Conservation (phyloP, 2,329 filamentous ascomycete genomes). For the Ilyonectria robusta region DNA sequence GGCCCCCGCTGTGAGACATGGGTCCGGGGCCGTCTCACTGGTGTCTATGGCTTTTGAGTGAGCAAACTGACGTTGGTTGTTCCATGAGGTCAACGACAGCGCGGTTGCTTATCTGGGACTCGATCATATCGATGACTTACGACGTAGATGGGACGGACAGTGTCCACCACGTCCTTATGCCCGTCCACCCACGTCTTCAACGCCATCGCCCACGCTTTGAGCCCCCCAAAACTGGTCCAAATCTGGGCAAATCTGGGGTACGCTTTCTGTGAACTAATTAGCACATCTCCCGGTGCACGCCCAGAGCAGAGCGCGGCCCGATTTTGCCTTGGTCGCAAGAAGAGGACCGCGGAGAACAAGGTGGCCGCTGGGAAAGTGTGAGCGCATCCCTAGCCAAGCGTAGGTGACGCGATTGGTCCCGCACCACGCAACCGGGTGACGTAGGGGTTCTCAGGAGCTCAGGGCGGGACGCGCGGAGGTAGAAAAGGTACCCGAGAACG, state of each 20-base stretch:
- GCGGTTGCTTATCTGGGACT: conserved; percentile 11
- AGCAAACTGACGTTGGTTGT: conserved; percentile 24
- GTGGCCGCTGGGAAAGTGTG: background rate
- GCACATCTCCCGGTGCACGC: conserved; percentile 16
- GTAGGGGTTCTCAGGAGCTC: conserved; percentile 39
- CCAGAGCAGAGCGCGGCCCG: conserved; percentile 4
- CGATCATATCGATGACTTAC: conserved; percentile 13
- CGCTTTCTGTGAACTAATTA: background rate
- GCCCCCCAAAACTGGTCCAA: background rate
- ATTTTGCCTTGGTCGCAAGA: conserved; percentile 1
- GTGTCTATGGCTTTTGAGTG: conserved; percentile 19
- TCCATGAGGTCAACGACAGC: background rate
- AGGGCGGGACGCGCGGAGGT: conserved; percentile 28
- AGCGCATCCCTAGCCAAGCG: conserved; percentile 13
- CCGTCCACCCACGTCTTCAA: background rate
- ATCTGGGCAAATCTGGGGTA: conserved; percentile 5
- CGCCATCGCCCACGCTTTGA: background rate
- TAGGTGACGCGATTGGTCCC: conserved; percentile 27
- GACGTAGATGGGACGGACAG: conserved; percentile 19
- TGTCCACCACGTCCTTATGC: conserved; percentile 7
- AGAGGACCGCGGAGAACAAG: background rate
- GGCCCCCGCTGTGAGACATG: conserved; percentile 47
- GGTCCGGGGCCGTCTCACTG: conserved; percentile 39
- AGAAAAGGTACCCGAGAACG: conserved; percentile 27
- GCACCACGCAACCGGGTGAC: conserved; percentile 37